Evolutionary conservation across 1,139 yeast genomes (phyloP).

Genomic region (Blastobotrys proliferans): DNA sequence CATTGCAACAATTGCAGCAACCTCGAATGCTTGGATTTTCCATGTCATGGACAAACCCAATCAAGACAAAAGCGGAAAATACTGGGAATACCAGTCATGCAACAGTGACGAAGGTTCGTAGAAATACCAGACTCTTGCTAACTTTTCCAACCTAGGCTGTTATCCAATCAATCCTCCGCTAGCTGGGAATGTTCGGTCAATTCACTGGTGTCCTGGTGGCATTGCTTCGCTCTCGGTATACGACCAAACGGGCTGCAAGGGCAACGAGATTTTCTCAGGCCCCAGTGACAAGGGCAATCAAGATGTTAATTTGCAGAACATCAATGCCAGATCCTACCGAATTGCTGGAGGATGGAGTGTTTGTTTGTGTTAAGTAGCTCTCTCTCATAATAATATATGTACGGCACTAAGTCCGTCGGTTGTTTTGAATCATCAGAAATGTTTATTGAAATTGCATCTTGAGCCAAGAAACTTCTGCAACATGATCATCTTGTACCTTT

Average conservation of each 20-base stretch:
- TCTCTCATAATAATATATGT: no score
- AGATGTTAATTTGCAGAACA: not conserved
- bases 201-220: conserved; percentile 2
- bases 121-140: no score
- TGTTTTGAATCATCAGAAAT: no score
- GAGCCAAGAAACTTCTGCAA: no score
- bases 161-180: conserved; percentile 1
- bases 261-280: no score
- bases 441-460: no score
- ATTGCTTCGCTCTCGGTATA: not conserved
- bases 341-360: not conserved
- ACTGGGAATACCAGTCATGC: conserved; percentile 1
- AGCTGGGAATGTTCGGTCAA: not conserved
- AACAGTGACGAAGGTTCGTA: conserved; percentile 2
- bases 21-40: not conserved
- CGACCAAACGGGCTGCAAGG: not conserved
- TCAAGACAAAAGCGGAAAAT: conserved; percentile 1
- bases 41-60: no score
- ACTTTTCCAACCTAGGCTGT: no score
- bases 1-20: not conserved
- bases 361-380: conserved; percentile 3
- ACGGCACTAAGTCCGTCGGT: no score
- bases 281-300: no score
- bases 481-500: no score
- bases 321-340: not conserved